Conservation (phyloP, 73 alveolate species). For the Stentor coeruleus region DNA sequence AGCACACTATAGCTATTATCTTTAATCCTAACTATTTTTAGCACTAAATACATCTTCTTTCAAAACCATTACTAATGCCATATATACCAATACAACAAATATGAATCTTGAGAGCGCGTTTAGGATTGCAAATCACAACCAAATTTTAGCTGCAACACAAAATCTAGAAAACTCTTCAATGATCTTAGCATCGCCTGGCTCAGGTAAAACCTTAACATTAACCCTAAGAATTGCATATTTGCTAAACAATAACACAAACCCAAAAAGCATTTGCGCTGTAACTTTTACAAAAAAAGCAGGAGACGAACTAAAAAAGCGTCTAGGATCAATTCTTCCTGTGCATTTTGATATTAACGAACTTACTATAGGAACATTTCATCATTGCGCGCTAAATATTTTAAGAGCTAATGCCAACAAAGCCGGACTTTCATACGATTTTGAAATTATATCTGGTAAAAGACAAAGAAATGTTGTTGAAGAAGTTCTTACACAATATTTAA, state of each 20-base stretch:
- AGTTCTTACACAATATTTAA: slow-evolving; percentile 26
- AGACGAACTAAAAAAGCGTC: slow-evolving; percentile 61
- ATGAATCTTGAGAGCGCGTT: not conserved
- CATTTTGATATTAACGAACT: slow-evolving; percentile 29
- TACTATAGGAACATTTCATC: slow-evolving; percentile 74
- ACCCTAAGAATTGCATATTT: slow-evolving; percentile 58
- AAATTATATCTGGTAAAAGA: slow-evolving; percentile 33
- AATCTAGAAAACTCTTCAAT: slow-evolving; percentile 41
- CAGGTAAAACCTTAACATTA: slow-evolving; percentile 71
- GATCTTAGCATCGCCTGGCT: slow-evolving; percentile 73
- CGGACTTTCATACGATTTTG: slow-evolving; percentile 32
- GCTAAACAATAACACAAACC: slow-evolving; percentile 25
- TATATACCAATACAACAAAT: no score
- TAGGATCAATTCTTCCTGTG: slow-evolving; percentile 27
- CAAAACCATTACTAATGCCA: no score
- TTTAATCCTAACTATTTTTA: no score
- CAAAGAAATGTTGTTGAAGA: slow-evolving; percentile 38
- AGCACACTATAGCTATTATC: no score
- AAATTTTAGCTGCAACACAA: slow-evolving; percentile 48
- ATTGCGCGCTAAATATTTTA: slow-evolving; percentile 45
- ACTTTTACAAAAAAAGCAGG: slow-evolving; percentile 81
- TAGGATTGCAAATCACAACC: slow-evolving; percentile 42
- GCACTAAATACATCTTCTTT: no score
- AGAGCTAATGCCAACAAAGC: slow-evolving; percentile 34
- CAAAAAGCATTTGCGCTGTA: slow-evolving; percentile 45